Evolutionary conservation across 2,329 filamentous ascomycete genomes (phyloP).

Genomic region (Penicillium janthinellum): DNA sequence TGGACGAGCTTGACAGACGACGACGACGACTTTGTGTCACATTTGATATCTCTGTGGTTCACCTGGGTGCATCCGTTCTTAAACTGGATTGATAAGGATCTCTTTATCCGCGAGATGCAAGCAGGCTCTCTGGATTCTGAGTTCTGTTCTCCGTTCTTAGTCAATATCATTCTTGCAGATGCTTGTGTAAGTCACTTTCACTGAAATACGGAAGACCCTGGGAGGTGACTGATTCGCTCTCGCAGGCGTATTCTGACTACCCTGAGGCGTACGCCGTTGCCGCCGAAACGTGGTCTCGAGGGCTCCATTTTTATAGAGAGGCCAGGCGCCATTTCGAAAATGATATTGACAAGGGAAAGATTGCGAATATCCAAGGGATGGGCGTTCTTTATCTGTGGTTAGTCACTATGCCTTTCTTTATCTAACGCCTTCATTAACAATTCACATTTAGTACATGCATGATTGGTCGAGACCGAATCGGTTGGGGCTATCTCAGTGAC

Average conservation of each 20-base stretch:
- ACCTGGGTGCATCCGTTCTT: constrained; percentile 28
- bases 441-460: constrained; percentile 30
- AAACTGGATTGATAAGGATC: constrained; percentile 29
- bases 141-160: constrained; percentile 36
- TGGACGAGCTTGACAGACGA: constrained; percentile 38
- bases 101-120: constrained; percentile 36
- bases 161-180: constrained; percentile 33
- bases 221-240: background rate
- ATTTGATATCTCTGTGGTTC: constrained; percentile 30
- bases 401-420: constrained; percentile 1
- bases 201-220: background rate
- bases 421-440: background rate
- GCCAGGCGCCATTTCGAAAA: constrained; percentile 34
- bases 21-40: constrained; percentile 34
- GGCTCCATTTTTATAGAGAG: constrained; percentile 38
- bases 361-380: constrained; percentile 35
- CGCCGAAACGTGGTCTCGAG: constrained; percentile 24
- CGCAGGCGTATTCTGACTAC: constrained; percentile 33
- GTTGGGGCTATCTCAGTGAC: constrained; percentile 33
- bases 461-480: constrained; percentile 36
- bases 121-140: constrained; percentile 21
- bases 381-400: constrained; percentile 36
- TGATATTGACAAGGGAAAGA: constrained; percentile 33
- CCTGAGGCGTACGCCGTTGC: constrained; percentile 26
- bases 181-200: constrained; percentile 22